These are phyloP conservation scores for Gentiana dahurica DNA, from an alignment of 257 asterid genomes.

Conservation along the genomic window DNA sequence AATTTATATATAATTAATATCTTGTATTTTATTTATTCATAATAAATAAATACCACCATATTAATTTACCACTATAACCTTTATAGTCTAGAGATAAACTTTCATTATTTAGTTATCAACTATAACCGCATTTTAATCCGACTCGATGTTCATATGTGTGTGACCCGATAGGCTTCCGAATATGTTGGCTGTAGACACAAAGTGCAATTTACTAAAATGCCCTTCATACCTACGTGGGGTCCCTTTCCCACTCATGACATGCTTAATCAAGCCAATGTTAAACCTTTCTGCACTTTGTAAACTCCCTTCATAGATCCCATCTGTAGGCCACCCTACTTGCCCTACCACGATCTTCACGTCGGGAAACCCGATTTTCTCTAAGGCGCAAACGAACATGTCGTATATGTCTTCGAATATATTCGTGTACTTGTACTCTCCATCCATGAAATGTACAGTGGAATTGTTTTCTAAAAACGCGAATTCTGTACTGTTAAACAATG, in stretches of 20 bases:
- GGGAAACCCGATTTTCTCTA: conserved; percentile 26
- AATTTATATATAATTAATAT: too few species aligned
- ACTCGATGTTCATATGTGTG: too few species aligned
- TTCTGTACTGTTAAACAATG: conserved; percentile 28
- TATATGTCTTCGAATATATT: conserved; percentile 59
- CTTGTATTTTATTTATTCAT: too few species aligned
- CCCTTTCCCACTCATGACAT: conserved; percentile 37
- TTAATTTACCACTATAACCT: too few species aligned
- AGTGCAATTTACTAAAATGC: too few species aligned
- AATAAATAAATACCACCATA: too few species aligned
- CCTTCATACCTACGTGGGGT: conserved; percentile 26
- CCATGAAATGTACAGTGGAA: conserved; percentile 25
- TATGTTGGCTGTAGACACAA: too few species aligned
- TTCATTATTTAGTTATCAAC: too few species aligned
- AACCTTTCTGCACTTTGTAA: conserved; percentile 31
- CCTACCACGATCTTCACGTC: conserved; percentile 37
- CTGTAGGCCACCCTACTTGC: conserved; percentile 84
- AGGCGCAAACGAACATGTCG: conserved; percentile 40
- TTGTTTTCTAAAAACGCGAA: conserved; percentile 63
- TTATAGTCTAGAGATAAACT: too few species aligned
- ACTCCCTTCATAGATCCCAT: conserved; percentile 34
- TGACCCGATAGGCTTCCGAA: too few species aligned
- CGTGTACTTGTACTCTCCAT: conserved; percentile 27
- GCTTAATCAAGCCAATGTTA: conserved; percentile 41
- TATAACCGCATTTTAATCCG: too few species aligned